Evolutionary conservation across 108 stramenopile species (phyloP), one percentile per base, ranked within the genome.

Genomic region (Fragilaria crotonensis): DNA sequence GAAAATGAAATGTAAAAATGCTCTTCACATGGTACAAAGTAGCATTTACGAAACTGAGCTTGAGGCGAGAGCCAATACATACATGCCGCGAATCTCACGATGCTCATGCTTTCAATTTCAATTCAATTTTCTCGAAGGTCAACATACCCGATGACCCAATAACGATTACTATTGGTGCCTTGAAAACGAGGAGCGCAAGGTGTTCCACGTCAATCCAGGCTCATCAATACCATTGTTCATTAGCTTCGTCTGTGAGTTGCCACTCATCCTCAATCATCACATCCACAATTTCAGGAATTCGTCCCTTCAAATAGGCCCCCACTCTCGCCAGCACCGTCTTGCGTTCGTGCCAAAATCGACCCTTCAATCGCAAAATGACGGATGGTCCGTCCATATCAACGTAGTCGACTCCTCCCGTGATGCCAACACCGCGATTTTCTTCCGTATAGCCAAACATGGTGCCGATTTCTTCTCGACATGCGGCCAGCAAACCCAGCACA

Each of bases 341-440:
- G 19, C 90, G 76, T 62, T 95, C 72, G 72, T 96, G 95, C 95
- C 95, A 96, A 71, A 92, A 96, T 44, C 95, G 66, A 23, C 94
- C 94, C 48, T 85, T 85, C 11, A 84, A 45, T 41, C 65, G 54
- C n/a, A 89, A 29, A 28, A 92, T 69, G 14, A 87, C 87, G 31
- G 65, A 79, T 2, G 95, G 95, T 5, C 95, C 95, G 45, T 96
- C 94, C 52, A 95, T 60, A 48, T 89, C 92, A 5, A 95, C 94
- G 62, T 82, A 93, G 55, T 96, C 94, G 18, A 95, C 92, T n/a
- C 85, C 85, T 30, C 95, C 95, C 2, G 95, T 96, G 50, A 96
- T 96, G 2, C 95, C 95, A 1, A 96, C 95, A 5, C 87, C 87
- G 23, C 89, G 63, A 63, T 94, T 96, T 63, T 96, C 95, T 28